A percentile compares a stretch with the other conserved stretches of the same genome.
phyloP scores from a whole-genome alignment of 129 eudicot genomes.

The Rutidosis leptorrhynchoides region DNA sequence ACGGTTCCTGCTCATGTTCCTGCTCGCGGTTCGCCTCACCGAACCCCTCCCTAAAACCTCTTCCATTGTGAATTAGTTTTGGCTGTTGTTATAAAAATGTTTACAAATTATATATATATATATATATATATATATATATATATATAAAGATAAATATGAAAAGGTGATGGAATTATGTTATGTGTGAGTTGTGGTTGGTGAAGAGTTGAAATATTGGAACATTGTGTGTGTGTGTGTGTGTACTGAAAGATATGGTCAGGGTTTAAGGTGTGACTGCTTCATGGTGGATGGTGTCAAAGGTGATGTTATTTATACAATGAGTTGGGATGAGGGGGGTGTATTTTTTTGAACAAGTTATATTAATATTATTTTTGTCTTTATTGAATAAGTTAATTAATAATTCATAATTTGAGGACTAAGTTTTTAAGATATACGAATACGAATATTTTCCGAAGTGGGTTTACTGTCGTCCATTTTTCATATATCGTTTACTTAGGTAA shows the following conservation, averaged over 20 bases:
- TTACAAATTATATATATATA: background rate
- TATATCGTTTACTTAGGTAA: slow-evolving; percentile 19
- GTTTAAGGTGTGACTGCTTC: slow-evolving; percentile 9
- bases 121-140: too few relatives aligned
- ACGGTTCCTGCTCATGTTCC: slow-evolving; percentile 38
- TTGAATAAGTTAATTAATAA: too few relatives aligned
- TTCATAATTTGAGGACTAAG: background rate
- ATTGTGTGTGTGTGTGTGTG: too few relatives aligned
- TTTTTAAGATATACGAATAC: background rate
- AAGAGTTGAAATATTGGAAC: slow-evolving; percentile 23
- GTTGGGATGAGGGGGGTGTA: background rate
- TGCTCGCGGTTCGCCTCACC: slow-evolving; percentile 28
- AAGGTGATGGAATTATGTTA: background rate
- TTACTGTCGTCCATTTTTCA: background rate
- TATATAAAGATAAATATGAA: too few relatives aligned
- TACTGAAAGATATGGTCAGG: slow-evolving; percentile 20
- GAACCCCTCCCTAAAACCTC: slow-evolving; percentile 23
- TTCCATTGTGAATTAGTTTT: slow-evolving; percentile 24
- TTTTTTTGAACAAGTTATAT: background rate
- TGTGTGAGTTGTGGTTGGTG: slow-evolving; percentile 27
- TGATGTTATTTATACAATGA: slow-evolving; percentile 21
- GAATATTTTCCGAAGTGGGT: slow-evolving; percentile 20
- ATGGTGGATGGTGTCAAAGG: slow-evolving; percentile 32
- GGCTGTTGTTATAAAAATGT: background rate
- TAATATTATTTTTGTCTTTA: too few relatives aligned